A percentile compares a stretch with the other conserved stretches of the same genome.
phyloP scores from a whole-genome alignment of 164 flowering plant species.

The Santalum album region DNA sequence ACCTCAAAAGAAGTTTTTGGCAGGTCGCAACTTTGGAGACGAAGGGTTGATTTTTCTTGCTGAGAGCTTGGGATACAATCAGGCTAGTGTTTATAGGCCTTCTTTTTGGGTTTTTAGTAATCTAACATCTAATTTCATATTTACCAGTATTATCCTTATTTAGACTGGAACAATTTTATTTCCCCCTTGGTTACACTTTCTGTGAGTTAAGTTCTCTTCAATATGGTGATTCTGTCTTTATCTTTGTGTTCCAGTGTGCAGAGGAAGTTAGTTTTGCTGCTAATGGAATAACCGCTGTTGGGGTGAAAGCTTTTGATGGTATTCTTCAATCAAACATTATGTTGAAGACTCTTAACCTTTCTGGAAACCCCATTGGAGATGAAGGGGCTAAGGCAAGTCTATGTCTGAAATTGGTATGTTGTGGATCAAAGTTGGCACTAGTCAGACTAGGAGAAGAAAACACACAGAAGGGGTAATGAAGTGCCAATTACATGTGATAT shows the following conservation, averaged over 20 bases:
- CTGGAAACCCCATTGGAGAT: constrained; percentile 92
- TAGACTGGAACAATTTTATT: no score
- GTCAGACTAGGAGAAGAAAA: no score
- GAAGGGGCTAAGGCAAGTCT: constrained; percentile 84
- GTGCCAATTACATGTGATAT: no score
- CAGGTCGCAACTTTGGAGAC: constrained; percentile 92
- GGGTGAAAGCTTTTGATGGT: constrained; percentile 91
- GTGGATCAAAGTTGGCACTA: no score
- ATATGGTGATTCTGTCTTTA: no score
- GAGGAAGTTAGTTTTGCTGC: constrained; percentile 93
- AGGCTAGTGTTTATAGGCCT: constrained; percentile 35
- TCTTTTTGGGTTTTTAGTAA: not conserved
- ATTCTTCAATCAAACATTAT: constrained; percentile 74
- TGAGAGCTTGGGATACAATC: constrained; percentile 85
- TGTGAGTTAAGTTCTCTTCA: no score
- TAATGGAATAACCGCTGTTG: constrained; percentile 86
- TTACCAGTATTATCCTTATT: no score
- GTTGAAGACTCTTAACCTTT: constrained; percentile 73
- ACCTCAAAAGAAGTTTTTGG: constrained; percentile 5
- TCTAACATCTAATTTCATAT: not conserved
- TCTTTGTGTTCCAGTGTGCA: constrained; percentile 50
- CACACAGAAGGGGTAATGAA: no score
- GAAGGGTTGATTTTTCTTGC: constrained; percentile 92
- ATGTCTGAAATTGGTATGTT: not conserved
- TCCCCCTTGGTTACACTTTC: no score